A percentile compares a stretch with the other conserved stretches of the same genome.
Conservation (phyloP, 345 rosid genomes). For the Eucalyptus marginata region DNA sequence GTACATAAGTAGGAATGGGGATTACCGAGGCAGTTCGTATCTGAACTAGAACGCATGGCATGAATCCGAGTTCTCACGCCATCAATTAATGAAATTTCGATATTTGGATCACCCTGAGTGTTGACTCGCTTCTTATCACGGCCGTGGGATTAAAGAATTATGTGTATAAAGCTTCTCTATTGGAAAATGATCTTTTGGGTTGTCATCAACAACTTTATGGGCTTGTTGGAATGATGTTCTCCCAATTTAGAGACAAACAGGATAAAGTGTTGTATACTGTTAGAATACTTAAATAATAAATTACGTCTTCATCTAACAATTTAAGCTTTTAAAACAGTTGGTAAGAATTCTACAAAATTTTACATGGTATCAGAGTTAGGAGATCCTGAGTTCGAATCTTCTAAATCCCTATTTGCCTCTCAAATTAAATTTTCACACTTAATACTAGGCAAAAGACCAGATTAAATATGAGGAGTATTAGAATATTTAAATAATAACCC, state of each 20-base stretch:
- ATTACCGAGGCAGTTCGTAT: background rate
- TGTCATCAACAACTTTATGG: background rate
- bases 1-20: background rate
- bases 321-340: accelerated
- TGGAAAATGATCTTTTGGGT: background rate
- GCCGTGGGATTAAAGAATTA: background rate
- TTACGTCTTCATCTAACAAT: accelerated
- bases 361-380: accelerated
- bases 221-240: background rate
- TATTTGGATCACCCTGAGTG: background rate
- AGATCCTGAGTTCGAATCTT: accelerated
- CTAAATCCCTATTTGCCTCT: accelerated
- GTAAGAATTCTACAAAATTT: accelerated
- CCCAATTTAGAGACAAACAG: background rate
- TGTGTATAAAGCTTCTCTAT: background rate
- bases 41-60: background rate
- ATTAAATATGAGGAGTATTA: too few species aligned
- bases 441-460: too few species aligned
- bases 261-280: background rate
- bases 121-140: background rate
- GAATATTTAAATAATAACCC: too few species aligned
- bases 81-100: background rate
- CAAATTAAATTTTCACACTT: too few species aligned
- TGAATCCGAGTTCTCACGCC: background rate
- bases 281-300: too few species aligned